Conservation (phyloP, 306 rosid species). For the Trifolium repens region DNA sequence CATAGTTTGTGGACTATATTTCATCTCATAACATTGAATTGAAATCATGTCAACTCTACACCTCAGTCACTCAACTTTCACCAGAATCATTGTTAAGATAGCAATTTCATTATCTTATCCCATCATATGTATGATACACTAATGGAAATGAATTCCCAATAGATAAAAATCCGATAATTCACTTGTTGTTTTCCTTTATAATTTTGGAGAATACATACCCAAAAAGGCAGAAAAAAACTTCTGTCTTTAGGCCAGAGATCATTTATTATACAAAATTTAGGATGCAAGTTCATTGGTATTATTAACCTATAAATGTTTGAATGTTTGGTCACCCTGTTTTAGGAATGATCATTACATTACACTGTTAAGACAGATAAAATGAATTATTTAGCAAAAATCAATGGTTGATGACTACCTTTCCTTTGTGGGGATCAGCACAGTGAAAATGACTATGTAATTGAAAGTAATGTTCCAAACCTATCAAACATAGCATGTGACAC, state of each 20-base stretch:
- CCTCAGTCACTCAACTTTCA: conserved; percentile 9
- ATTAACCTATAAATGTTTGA: not conserved
- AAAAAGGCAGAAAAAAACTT: too few relatives aligned
- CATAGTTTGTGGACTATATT: conserved; percentile 23
- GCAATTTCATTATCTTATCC: not conserved
- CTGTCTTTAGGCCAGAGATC: too few relatives aligned
- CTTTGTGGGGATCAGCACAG: not conserved
- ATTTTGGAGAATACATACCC: too few relatives aligned
- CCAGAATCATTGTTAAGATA: not conserved
- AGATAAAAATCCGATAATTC: not conserved
- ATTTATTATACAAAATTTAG: not conserved
- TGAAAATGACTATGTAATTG: not conserved
- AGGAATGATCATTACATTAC: not conserved
- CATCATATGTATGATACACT: not conserved
- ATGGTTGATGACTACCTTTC: not conserved
- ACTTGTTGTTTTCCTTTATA: too few relatives aligned
- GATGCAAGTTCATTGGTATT: not conserved
- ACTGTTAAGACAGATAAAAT: not conserved
- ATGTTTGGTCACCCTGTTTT: not conserved
- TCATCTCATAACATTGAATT: not conserved
- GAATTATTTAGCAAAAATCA: not conserved
- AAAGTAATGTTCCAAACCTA: not conserved
- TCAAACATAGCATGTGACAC: not conserved
- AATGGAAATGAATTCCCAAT: conserved; percentile 6
- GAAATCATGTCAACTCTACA: not conserved